These are phyloP conservation scores for Colletotrichum spinosum DNA, from an alignment of 2,329 filamentous ascomycete genomes.

Conservation along the genomic window DNA sequence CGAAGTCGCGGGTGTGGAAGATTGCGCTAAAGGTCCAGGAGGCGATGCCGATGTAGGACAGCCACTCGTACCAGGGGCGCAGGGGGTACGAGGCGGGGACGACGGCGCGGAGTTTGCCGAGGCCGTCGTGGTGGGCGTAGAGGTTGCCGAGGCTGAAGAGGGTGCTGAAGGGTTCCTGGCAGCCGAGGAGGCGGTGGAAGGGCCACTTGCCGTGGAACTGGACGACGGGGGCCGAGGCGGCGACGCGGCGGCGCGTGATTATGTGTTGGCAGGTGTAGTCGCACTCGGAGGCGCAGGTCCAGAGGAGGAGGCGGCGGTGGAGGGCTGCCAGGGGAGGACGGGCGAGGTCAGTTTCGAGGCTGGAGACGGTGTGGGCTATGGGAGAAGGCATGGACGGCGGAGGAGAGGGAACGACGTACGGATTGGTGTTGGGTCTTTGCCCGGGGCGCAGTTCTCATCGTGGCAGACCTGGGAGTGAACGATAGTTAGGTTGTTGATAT, in stretches of 20 bases:
- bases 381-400: not conserved
- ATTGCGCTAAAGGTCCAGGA: constrained; percentile 91
- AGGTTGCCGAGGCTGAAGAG: constrained; percentile 95
- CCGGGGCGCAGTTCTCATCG: constrained; percentile 80
- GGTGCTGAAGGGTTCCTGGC: constrained; percentile 95
- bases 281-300: constrained; percentile 94
- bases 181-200: constrained; percentile 88
- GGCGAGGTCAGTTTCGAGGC: constrained; percentile 25
- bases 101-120: constrained; percentile 74
- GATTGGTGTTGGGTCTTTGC: constrained; percentile 70
- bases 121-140: constrained; percentile 83
- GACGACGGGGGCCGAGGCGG: constrained; percentile 74
- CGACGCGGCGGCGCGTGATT: constrained; percentile 78
- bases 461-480: constrained; percentile 74
- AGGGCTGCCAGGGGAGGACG: constrained; percentile 67
- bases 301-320: constrained; percentile 87
- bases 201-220: constrained; percentile 99
- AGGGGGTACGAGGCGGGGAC: constrained; percentile 82
- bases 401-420: constrained; percentile 65
- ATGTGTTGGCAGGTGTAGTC: constrained; percentile 98
- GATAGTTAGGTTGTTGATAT: not conserved
- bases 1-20: constrained; percentile 92
- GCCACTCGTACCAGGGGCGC: constrained; percentile 81
- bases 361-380: not conserved
- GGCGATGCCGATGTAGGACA: constrained; percentile 83